These are phyloP conservation scores for Globomyces pollinis-pini DNA, from an alignment of 192 early-diverging fungal species.

Conservation along the genomic window DNA sequence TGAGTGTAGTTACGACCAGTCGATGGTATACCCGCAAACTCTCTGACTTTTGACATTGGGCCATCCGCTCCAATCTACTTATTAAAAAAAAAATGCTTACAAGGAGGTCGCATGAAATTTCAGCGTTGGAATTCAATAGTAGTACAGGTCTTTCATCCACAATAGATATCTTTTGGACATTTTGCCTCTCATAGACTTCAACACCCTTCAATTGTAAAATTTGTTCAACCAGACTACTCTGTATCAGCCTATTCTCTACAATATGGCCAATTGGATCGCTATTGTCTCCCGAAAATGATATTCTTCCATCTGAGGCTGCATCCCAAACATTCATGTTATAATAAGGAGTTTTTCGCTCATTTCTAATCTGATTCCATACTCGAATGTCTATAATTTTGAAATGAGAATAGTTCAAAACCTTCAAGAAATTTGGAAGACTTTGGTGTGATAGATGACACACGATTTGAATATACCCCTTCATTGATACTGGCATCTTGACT, in stretches of 20 bases:
- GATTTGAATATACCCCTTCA: slow-evolving; percentile 61
- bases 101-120: slow-evolving; percentile 4
- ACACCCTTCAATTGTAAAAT: slow-evolving; percentile 31
- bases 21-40: slow-evolving; percentile 70
- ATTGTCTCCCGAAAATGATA: slow-evolving; percentile 45
- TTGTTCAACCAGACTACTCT: slow-evolving; percentile 55
- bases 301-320: slow-evolving; percentile 51
- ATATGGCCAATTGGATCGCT: slow-evolving; percentile 87
- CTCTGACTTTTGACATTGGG: slow-evolving; percentile 74
- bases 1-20: slow-evolving; percentile 83
- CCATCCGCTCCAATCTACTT: slow-evolving; percentile 89
- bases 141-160: slow-evolving; percentile 13
- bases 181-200: slow-evolving; percentile 59
- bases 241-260: slow-evolving; percentile 80
- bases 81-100: neutral
- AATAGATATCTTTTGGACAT: slow-evolving; percentile 51
- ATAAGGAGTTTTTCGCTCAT: slow-evolving; percentile 54
- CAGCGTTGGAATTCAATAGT: slow-evolving; percentile 17
- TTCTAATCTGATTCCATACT: slow-evolving; percentile 59
- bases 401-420: slow-evolving; percentile 14
- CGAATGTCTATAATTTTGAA: slow-evolving; percentile 48
- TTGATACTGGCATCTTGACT: slow-evolving; percentile 39
- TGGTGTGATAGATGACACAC: slow-evolving; percentile 76
- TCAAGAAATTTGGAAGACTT: slow-evolving; percentile 50
- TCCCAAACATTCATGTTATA: slow-evolving; percentile 73